A percentile compares a stretch with the other conserved stretches of the same genome.
Conservation (phyloP, 2,329 filamentous ascomycete genomes). For the Aspergillus glaucus region DNA sequence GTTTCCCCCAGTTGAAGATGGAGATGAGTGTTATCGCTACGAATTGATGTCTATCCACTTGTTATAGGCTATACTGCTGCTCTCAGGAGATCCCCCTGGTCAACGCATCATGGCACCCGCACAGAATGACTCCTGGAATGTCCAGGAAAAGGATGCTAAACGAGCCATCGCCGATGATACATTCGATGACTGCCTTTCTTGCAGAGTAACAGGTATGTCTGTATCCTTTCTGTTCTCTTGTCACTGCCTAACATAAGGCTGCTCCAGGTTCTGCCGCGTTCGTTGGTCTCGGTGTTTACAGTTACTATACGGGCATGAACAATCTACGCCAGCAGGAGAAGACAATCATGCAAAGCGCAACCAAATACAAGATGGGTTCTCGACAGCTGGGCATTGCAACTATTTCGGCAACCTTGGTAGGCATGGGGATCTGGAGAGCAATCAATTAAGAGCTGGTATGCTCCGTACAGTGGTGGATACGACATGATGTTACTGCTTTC, state of each 20-base stretch:
- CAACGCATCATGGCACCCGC: constrained; percentile 13
- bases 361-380: constrained; percentile 66
- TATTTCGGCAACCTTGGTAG: constrained; percentile 62
- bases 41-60: background rate
- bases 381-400: constrained; percentile 60
- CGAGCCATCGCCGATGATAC: constrained; percentile 43
- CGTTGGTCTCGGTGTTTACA: constrained; percentile 68
- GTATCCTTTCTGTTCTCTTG: background rate
- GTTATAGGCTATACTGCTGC: too few relatives aligned
- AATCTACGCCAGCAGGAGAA: constrained; percentile 61
- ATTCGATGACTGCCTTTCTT: constrained; percentile 61
- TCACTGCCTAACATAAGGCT: background rate
- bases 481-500: background rate
- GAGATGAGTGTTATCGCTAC: background rate
- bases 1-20: background rate
- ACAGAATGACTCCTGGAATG: constrained; percentile 47
- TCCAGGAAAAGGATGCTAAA: constrained; percentile 55
- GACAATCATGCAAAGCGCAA: constrained; percentile 60
- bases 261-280: constrained; percentile 66
- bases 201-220: constrained; percentile 62
- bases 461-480: background rate
- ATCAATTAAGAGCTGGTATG: constrained; percentile 41
- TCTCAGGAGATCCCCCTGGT: too few relatives aligned
- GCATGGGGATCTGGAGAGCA: constrained; percentile 64
- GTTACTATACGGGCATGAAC: constrained; percentile 66